phyloP scores from a whole-genome alignment of 495 filamentous ascomycete species.

The Diplogelasinospora grovesii region DNA sequence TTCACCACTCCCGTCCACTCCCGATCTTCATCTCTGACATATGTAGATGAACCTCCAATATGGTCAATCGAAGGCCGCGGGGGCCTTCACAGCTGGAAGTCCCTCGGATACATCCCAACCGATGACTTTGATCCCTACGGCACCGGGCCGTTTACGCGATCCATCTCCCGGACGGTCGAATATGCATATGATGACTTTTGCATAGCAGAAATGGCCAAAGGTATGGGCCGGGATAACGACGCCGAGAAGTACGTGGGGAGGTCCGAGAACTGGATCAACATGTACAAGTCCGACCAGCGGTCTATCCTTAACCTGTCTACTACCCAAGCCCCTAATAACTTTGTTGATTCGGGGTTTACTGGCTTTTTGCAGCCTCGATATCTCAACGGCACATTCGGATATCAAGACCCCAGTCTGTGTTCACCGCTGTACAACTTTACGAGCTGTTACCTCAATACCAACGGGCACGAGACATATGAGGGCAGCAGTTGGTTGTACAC shows the following conservation, averaged over 20 bases:
- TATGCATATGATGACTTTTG: slow-evolving; percentile 70
- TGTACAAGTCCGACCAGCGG: slow-evolving; percentile 41
- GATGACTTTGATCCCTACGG: slow-evolving; percentile 55
- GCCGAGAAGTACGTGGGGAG: slow-evolving; percentile 50
- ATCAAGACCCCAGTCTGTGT: slow-evolving; percentile 62
- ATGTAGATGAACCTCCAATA: slow-evolving; percentile 52
- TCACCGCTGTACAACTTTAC: slow-evolving; percentile 39
- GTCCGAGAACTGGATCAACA: slow-evolving; percentile 50
- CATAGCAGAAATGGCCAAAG: slow-evolving; percentile 49
- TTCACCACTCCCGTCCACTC: too few species aligned
- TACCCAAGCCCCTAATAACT: slow-evolving; percentile 9
- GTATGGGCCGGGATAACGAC: slow-evolving; percentile 43
- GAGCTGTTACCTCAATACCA: slow-evolving; percentile 48
- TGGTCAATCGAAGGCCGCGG: slow-evolving; percentile 63
- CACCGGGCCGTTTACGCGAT: slow-evolving; percentile 53
- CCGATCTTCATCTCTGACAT: too few species aligned
- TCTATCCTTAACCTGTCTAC: slow-evolving; percentile 29
- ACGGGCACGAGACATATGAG: slow-evolving; percentile 64
- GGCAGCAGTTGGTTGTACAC: slow-evolving; percentile 64
- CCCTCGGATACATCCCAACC: slow-evolving; percentile 53
- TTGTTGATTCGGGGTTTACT: slow-evolving; percentile 39
- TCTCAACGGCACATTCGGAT: slow-evolving; percentile 55
- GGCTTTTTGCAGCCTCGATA: slow-evolving; percentile 65
- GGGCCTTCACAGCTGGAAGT: slow-evolving; percentile 54
- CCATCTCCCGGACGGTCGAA: slow-evolving; percentile 60